phyloP scores from a whole-genome alignment of 768 basidiomycete genomes.

The Tephrocybe rancida region DNA sequence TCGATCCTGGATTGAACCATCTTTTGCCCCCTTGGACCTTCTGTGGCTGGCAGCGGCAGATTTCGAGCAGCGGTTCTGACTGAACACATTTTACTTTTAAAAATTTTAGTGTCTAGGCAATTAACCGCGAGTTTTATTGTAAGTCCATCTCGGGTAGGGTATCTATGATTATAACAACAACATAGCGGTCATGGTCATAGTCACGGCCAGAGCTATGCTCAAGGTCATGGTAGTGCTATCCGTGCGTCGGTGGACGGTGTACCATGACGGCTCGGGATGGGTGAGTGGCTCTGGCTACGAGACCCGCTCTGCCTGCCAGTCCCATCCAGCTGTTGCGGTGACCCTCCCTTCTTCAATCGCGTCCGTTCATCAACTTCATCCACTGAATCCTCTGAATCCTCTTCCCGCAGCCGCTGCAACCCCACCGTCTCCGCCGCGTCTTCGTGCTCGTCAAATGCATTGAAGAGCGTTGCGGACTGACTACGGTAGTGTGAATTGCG shows the following conservation, averaged over 20 bases:
- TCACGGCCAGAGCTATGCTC: background rate
- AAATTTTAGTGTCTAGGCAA: background rate
- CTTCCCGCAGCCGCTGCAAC: conserved; percentile 67
- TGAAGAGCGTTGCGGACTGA: conserved; percentile 71
- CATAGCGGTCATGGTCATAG: background rate
- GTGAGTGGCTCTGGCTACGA: conserved; percentile 60
- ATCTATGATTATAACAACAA: conserved; percentile 14
- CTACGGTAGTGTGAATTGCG: conserved; percentile 66
- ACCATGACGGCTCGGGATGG: conserved; percentile 33
- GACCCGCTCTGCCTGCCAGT: conserved; percentile 36
- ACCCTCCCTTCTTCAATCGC: conserved; percentile 31
- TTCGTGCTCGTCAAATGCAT: conserved; percentile 68
- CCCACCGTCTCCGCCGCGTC: conserved; percentile 45
- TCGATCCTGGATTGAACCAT: background rate
- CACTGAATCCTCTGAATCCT: conserved; percentile 55
- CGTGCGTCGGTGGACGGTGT: conserved; percentile 16
- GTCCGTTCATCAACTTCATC: conserved; percentile 51
- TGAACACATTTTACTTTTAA: too few species aligned
- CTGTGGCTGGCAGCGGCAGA: too few species aligned
- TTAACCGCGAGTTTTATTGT: conserved; percentile 19
- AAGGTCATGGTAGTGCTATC: conserved; percentile 14
- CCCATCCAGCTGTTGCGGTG: conserved; percentile 17
- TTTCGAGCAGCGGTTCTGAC: too few species aligned
- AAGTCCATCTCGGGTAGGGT: conserved; percentile 19
- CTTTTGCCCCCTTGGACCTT: background rate